Evolutionary conservation across 2,329 filamentous ascomycete genomes (phyloP).

Genomic region (Exophiala mesophila): DNA sequence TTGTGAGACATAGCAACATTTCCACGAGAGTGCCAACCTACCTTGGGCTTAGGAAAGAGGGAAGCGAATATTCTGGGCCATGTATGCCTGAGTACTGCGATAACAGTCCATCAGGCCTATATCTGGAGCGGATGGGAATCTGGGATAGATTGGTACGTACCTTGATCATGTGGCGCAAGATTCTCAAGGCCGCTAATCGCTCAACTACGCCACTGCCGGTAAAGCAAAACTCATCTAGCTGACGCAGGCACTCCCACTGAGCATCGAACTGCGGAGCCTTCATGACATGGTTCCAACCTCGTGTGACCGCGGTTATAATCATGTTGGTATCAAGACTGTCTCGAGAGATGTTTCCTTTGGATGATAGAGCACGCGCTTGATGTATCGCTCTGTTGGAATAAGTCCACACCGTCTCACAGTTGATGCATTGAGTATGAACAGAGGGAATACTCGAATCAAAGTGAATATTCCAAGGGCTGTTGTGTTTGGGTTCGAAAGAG

Average conservation of each 20-base stretch:
- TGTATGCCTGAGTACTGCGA: neutral
- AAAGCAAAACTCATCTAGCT: slow-evolving; percentile 5
- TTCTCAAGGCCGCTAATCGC: neutral
- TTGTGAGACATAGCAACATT: neutral
- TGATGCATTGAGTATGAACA: no score
- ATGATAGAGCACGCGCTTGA: no score
- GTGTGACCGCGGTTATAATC: neutral
- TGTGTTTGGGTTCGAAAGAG: no score
- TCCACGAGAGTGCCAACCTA: neutral
- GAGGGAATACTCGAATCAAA: no score
- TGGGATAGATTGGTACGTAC: neutral
- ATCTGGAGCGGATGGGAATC: neutral
- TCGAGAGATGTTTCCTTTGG: no score
- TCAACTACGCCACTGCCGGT: neutral
- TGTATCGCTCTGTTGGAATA: no score
- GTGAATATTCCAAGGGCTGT: no score
- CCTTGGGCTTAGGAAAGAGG: neutral
- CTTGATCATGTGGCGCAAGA: neutral
- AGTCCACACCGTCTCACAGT: no score
- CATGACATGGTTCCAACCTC: slow-evolving; percentile 1
- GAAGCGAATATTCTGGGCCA: neutral
- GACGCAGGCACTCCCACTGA: slow-evolving; percentile 4
- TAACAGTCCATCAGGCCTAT: neutral
- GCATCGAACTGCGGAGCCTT: neutral
- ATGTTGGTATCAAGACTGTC: slow-evolving; percentile 3